phyloP scores from a whole-genome alignment of 441 rosid genomes.

The Dalechampia spathulata region DNA sequence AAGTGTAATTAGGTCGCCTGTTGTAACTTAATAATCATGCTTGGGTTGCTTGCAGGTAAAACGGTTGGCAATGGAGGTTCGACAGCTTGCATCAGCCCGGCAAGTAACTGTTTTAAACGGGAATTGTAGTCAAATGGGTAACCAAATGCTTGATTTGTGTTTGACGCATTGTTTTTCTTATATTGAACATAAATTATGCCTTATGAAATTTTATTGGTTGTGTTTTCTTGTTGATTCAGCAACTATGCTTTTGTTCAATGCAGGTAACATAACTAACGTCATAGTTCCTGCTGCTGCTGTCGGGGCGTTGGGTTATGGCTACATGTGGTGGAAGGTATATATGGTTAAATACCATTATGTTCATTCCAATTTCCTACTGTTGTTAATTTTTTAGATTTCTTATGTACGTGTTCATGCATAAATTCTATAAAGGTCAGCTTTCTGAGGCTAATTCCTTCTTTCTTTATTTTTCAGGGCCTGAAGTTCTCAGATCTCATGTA shows the following conservation, averaged over 20 bases:
- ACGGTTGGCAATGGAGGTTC: constrained; percentile 60
- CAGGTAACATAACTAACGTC: constrained; percentile 54
- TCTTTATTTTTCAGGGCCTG: constrained; percentile 43
- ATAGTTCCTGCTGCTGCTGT: constrained; percentile 72
- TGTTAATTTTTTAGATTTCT: background rate
- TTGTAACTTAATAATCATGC: too few relatives aligned
- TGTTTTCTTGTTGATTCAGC: background rate
- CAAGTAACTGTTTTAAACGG: constrained; percentile 87
- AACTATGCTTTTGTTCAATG: constrained; percentile 1
- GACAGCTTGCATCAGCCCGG: constrained; percentile 51
- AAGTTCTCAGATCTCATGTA: constrained; percentile 86
- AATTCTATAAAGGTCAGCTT: background rate
- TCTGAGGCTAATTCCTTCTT: constrained; percentile 12
- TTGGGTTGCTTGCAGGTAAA: constrained; percentile 40
- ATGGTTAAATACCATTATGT: background rate
- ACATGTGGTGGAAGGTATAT: constrained; percentile 99
- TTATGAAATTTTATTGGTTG: background rate
- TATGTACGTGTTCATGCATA: background rate
- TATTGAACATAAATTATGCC: too few relatives aligned
- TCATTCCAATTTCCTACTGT: background rate
- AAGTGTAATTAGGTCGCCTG: background rate
- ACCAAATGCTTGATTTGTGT: too few relatives aligned
- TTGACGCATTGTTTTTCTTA: too few relatives aligned
- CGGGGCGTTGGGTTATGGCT: constrained; percentile 95
- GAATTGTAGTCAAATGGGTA: constrained; percentile 48